Conservation (phyloP, 2,329 filamentous ascomycete species). For the Rugonectria rugulosa region DNA sequence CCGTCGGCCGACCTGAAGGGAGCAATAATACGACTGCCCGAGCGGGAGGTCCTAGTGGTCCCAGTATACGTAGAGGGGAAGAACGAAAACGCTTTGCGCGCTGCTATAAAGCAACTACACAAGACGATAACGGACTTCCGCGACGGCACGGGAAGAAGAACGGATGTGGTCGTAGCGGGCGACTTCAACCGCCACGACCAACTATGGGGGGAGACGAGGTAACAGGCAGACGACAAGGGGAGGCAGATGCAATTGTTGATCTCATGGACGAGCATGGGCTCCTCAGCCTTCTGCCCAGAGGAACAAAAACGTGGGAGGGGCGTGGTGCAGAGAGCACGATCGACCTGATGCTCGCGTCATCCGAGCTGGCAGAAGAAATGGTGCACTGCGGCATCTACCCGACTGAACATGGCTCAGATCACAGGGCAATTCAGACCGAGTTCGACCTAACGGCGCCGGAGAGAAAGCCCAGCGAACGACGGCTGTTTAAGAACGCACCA, state of each 20-base stretch:
- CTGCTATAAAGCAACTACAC: not conserved
- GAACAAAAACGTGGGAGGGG: constrained; percentile 45
- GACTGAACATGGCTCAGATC: constrained; percentile 40
- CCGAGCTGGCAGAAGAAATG: constrained; percentile 29
- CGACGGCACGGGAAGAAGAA: not conserved
- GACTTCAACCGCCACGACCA: constrained; percentile 30
- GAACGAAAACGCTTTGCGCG: not conserved
- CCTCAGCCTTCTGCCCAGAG: constrained; percentile 43
- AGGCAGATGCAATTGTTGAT: constrained; percentile 46
- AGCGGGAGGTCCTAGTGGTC: constrained; percentile 2
- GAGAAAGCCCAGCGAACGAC: constrained; percentile 17
- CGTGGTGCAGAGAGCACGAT: constrained; percentile 33
- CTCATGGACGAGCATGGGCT: constrained; percentile 45
- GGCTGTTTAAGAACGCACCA: constrained; percentile 38
- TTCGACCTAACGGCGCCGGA: constrained; percentile 33
- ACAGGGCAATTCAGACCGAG: constrained; percentile 40
- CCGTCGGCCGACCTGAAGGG: not conserved
- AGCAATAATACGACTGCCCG: not conserved
- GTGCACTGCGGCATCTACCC: constrained; percentile 23
- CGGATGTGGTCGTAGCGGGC: constrained; percentile 18
- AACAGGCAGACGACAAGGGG: constrained; percentile 39
- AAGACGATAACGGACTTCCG: not conserved
- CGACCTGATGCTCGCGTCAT: constrained; percentile 34
- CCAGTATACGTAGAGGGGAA: constrained; percentile 7
- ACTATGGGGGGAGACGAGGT: constrained; percentile 31